phyloP scores from a whole-genome alignment of 2,329 filamentous ascomycete species.

The Exutisphaerella laricina region DNA sequence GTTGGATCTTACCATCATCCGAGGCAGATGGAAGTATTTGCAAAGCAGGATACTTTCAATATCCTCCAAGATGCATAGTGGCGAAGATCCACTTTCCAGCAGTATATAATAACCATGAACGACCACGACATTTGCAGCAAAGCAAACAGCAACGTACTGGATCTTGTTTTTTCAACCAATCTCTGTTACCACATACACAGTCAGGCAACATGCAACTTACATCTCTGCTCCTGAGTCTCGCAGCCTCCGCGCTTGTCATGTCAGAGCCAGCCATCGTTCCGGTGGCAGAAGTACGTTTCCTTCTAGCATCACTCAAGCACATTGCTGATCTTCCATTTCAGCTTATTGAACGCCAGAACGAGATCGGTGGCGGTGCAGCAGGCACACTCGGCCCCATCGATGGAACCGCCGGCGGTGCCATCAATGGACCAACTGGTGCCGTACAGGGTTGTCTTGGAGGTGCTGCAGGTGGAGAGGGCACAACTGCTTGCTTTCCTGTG shows the following conservation, averaged over 20 bases:
- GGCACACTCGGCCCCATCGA: conserved; percentile 9
- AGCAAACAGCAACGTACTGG: not conserved
- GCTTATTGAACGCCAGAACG: conserved; percentile 3
- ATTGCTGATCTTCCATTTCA: not conserved
- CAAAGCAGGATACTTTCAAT: not conserved
- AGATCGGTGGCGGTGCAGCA: conserved; percentile 13
- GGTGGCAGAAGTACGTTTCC: not conserved
- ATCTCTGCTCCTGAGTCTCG: not conserved
- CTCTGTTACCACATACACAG: conserved; percentile 1
- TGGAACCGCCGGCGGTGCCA: conserved; percentile 14
- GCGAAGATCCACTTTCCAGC: no score
- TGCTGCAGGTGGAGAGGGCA: conserved; percentile 3
- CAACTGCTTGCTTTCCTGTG: conserved; percentile 13
- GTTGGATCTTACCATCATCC: no score
- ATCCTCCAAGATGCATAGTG: not conserved
- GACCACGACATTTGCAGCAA: not conserved
- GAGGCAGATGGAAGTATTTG: not conserved
- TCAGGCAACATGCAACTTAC: not conserved
- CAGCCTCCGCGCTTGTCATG: not conserved
- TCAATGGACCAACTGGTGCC: conserved; percentile 16
- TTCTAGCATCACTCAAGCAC: not conserved
- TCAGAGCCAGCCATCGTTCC: conserved; percentile 1
- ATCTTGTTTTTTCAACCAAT: conserved; percentile 3
- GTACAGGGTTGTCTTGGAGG: conserved; percentile 17
- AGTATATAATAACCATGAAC: not conserved